Evolutionary conservation across 106 monocot species (phyloP).

Genomic region (Platanthera zijinensis): DNA sequence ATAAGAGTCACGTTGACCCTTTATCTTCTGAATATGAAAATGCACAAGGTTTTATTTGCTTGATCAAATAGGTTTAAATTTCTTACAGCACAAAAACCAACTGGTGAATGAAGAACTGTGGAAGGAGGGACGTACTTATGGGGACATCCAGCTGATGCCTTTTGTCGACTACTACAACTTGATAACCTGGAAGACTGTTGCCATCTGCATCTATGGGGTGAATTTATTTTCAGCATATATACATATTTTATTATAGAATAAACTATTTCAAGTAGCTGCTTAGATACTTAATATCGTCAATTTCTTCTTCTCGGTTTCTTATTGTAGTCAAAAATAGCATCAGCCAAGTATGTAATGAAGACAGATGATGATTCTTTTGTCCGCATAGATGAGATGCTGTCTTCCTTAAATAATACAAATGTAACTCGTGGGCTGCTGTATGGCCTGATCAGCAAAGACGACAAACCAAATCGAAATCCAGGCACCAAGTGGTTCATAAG

Average conservation of each 20-base stretch:
- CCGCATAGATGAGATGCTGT: constrained; percentile 44
- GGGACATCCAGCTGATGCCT: constrained; percentile 91
- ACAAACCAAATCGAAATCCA: constrained; percentile 39
- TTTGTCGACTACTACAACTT: constrained; percentile 94
- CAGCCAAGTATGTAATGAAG: constrained; percentile 52
- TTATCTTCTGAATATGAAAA: not conserved
- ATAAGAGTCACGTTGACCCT: not conserved
- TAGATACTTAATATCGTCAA: not conserved
- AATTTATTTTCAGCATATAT: not conserved
- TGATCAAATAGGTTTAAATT: not conserved
- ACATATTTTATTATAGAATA: not conserved
- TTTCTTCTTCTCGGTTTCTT: not conserved
- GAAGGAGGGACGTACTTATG: constrained; percentile 83
- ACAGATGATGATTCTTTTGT: constrained; percentile 62
- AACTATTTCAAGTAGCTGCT: not conserved
- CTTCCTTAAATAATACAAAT: constrained; percentile 34
- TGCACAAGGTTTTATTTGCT: not conserved
- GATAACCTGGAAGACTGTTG: constrained; percentile 87
- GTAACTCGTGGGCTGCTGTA: constrained; percentile 40
- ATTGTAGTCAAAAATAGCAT: constrained; percentile 41
- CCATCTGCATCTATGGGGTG: constrained; percentile 93
- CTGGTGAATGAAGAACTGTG: constrained; percentile 94
- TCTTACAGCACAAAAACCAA: constrained; percentile 81
- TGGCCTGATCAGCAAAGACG: constrained; percentile 51
- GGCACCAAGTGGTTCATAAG: constrained; percentile 79